Conservation (phyloP, 495 filamentous ascomycete genomes). For the Hyphodiscus hymeniophilus region DNA sequence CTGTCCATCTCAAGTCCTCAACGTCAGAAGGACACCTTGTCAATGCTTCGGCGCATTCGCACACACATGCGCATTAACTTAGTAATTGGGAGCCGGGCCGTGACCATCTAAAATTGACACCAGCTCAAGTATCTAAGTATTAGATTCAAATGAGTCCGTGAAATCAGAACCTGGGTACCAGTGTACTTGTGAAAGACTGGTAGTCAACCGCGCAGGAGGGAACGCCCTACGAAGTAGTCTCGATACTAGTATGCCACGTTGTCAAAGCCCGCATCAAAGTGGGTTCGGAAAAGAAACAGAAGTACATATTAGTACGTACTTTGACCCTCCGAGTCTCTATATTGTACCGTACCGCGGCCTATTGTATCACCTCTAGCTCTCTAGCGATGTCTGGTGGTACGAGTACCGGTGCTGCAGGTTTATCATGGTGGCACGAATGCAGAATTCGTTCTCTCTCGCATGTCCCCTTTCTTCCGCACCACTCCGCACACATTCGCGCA, state of each 20-base stretch:
- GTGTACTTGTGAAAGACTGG: not conserved
- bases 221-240: not conserved
- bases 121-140: too few relatives aligned
- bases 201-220: too few relatives aligned
- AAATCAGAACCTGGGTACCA: not conserved
- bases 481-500: not conserved
- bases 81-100: slow-evolving; percentile 1
- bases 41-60: too few relatives aligned
- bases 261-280: not conserved
- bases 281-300: not conserved
- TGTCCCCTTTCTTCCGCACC: not conserved
- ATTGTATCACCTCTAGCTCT: too few relatives aligned
- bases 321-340: not conserved
- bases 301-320: not conserved
- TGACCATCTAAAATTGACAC: slow-evolving; percentile 1
- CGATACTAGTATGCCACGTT: not conserved
- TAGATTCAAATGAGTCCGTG: not conserved
- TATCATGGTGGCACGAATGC: slow-evolving; percentile 1
- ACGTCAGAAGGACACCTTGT: too few relatives aligned
- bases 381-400: slow-evolving; percentile 1
- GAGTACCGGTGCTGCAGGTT: not conserved
- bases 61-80: not conserved
- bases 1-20: not conserved
- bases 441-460: too few relatives aligned
- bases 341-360: not conserved